Evolutionary conservation across 2,329 filamentous ascomycete genomes (phyloP).

Genomic region (Metarhizium guizhouense): DNA sequence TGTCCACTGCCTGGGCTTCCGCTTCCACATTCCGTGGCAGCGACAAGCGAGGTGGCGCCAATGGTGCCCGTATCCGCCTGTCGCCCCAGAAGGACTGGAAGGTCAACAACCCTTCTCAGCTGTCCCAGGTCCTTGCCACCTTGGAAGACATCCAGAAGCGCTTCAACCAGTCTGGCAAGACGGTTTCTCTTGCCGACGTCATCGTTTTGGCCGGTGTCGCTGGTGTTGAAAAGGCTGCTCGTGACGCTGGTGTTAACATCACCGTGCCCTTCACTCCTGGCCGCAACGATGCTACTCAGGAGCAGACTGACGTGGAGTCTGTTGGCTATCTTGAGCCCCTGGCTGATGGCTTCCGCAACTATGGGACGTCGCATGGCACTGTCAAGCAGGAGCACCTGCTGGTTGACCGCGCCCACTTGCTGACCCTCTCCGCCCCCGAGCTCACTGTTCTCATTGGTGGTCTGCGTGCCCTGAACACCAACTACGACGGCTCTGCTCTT

Average conservation of each 20-base stretch:
- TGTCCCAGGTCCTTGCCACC: slow-evolving; percentile 50
- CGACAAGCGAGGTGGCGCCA: slow-evolving; percentile 77
- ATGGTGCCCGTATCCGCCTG: slow-evolving; percentile 69
- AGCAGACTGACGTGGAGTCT: slow-evolving; percentile 60
- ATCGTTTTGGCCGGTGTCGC: slow-evolving; percentile 67
- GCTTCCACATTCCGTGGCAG: slow-evolving; percentile 64
- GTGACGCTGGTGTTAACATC: slow-evolving; percentile 35
- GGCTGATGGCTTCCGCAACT: slow-evolving; percentile 75
- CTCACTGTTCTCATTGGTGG: slow-evolving; percentile 63
- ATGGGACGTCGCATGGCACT: slow-evolving; percentile 51
- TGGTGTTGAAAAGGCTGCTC: slow-evolving; percentile 63
- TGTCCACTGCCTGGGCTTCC: slow-evolving; percentile 59
- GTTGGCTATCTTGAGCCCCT: slow-evolving; percentile 58
- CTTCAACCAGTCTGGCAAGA: slow-evolving; percentile 60
- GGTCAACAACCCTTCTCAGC: slow-evolving; percentile 62
- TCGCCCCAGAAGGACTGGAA: slow-evolving; percentile 63
- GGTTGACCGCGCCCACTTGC: slow-evolving; percentile 61
- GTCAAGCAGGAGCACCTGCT: slow-evolving; percentile 60
- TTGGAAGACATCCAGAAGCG: slow-evolving; percentile 57
- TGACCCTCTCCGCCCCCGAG: slow-evolving; percentile 63
- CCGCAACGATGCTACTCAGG: slow-evolving; percentile 61
- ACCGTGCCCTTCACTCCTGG: slow-evolving; percentile 65
- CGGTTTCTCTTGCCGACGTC: slow-evolving; percentile 69
- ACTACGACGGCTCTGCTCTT: slow-evolving; percentile 58
- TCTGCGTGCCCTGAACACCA: slow-evolving; percentile 59